Conservation (phyloP, 805 yeast species). For the Maudiozyma barnettii region DNA sequence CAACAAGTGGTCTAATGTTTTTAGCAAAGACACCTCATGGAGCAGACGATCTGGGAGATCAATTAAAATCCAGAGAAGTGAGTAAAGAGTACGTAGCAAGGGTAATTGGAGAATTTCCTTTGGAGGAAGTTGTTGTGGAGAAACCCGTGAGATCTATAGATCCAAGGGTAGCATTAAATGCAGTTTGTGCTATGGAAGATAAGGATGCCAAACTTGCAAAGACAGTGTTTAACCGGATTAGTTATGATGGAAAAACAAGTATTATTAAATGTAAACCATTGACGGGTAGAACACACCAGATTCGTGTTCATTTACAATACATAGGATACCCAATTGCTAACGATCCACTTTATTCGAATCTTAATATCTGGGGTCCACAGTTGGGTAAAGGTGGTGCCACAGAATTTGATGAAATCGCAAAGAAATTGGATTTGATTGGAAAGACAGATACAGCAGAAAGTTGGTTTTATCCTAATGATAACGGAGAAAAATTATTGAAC, state of each 20-base stretch:
- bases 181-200: slow-evolving; percentile 32
- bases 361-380: slow-evolving; percentile 65
- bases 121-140: slow-evolving; percentile 42
- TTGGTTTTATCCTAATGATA: slow-evolving; percentile 49
- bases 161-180: slow-evolving; percentile 63
- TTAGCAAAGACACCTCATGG: slow-evolving; percentile 73
- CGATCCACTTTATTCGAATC: slow-evolving; percentile 83
- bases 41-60: slow-evolving; percentile 67
- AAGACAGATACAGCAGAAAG: slow-evolving; percentile 57
- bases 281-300: slow-evolving; percentile 94
- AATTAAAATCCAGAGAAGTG: slow-evolving; percentile 63
- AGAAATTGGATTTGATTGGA: slow-evolving; percentile 53
- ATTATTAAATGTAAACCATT: slow-evolving; percentile 76
- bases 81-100: slow-evolving; percentile 78
- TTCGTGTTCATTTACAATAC: slow-evolving; percentile 83
- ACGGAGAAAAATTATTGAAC: slow-evolving; percentile 60
- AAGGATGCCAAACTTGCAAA: slow-evolving; percentile 51
- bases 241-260: slow-evolving; percentile 53
- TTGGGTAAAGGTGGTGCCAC: slow-evolving; percentile 57
- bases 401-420: slow-evolving; percentile 39
- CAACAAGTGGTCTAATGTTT: slow-evolving; percentile 91
- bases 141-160: slow-evolving; percentile 60
- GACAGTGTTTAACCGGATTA: slow-evolving; percentile 57
- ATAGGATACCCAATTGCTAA: slow-evolving; percentile 87
- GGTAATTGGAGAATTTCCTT: slow-evolving; percentile 83